Percentiles rank a stretch among this genome's conserved stretches.
phyloP scores from a whole-genome alignment of 768 basidiomycete genomes.

The Tricholoma bakamatsutake region DNA sequence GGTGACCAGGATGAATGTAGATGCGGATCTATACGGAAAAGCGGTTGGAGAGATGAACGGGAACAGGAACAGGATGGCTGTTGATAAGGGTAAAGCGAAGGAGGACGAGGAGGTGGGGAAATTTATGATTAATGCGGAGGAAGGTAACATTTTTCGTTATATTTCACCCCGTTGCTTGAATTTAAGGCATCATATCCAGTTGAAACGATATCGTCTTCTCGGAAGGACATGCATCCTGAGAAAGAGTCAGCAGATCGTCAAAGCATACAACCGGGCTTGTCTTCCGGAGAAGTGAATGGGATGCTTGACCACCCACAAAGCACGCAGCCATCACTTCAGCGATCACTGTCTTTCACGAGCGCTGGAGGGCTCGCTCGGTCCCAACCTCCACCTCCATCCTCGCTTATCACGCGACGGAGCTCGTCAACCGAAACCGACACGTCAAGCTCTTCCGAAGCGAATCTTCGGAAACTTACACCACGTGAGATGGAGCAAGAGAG shows the following conservation, averaged over 20 bases:
- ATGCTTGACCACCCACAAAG: not conserved
- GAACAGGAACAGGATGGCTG: slow-evolving; percentile 17
- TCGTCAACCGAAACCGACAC: slow-evolving; percentile 4
- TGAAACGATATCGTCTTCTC: not conserved
- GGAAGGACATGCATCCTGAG: not conserved
- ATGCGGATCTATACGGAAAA: not conserved
- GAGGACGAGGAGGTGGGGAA: slow-evolving; percentile 14
- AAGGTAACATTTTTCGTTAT: not conserved
- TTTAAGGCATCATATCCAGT: not conserved
- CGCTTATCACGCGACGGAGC: slow-evolving; percentile 5
- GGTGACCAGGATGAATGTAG: slow-evolving; percentile 6
- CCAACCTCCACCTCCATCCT: not conserved
- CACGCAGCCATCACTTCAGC: not conserved
- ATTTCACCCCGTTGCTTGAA: not conserved
- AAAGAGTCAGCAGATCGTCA: not conserved
- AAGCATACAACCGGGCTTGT: not conserved
- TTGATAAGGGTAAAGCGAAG: slow-evolving; percentile 26
- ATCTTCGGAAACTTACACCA: slow-evolving; percentile 12
- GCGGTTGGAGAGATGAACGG: not conserved
- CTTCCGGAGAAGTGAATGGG: not conserved
- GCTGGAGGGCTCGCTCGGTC: not conserved
- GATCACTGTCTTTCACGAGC: not conserved
- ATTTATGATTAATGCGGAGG: not conserved
- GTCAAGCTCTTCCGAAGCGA: slow-evolving; percentile 3
- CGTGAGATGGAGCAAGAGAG: slow-evolving; percentile 21